Conservation (phyloP, 805 yeast species). For the Candida argentea region DNA sequence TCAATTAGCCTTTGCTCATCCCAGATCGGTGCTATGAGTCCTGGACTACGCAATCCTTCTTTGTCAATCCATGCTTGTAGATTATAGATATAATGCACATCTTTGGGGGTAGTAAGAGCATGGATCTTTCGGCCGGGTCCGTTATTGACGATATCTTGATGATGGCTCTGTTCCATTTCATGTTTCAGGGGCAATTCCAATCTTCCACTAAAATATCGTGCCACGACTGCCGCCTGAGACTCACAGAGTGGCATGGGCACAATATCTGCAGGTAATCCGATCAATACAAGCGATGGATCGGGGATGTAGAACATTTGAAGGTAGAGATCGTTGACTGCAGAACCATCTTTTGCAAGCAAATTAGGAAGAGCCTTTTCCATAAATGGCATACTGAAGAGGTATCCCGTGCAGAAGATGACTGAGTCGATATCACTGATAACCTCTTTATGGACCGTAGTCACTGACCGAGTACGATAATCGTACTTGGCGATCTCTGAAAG, state of each 20-base stretch:
- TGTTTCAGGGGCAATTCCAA: conserved; percentile 14
- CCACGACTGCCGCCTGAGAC: conserved; percentile 26
- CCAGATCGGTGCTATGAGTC: conserved; percentile 14
- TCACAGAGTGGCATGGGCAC: conserved; percentile 31
- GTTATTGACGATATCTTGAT: conserved; percentile 11
- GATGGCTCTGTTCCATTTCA: conserved; percentile 18
- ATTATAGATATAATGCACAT: conserved; percentile 12
- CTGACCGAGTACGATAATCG: conserved; percentile 1
- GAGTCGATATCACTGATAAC: conserved; percentile 8
- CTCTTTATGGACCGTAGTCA: conserved; percentile 8
- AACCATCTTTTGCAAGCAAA: conserved; percentile 10
- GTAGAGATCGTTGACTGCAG: conserved; percentile 19
- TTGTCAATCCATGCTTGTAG: conserved; percentile 7
- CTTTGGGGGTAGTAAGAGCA: conserved; percentile 10
- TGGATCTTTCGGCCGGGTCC: conserved; percentile 14
- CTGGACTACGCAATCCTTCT: conserved; percentile 7
- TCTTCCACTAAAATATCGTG: conserved; percentile 23
- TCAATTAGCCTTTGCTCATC: conserved; percentile 7
- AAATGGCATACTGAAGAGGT: conserved; percentile 13
- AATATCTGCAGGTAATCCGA: conserved; percentile 18
- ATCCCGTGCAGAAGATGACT: conserved; percentile 18
- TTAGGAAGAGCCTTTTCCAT: conserved; percentile 10
- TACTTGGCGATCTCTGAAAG: conserved; percentile 2
- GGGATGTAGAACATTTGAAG: conserved; percentile 22
- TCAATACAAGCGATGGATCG: conserved; percentile 21